These are phyloP conservation scores for Fusarium hainanense DNA, from an alignment of 2,329 filamentous ascomycete species.

Conservation along the genomic window DNA sequence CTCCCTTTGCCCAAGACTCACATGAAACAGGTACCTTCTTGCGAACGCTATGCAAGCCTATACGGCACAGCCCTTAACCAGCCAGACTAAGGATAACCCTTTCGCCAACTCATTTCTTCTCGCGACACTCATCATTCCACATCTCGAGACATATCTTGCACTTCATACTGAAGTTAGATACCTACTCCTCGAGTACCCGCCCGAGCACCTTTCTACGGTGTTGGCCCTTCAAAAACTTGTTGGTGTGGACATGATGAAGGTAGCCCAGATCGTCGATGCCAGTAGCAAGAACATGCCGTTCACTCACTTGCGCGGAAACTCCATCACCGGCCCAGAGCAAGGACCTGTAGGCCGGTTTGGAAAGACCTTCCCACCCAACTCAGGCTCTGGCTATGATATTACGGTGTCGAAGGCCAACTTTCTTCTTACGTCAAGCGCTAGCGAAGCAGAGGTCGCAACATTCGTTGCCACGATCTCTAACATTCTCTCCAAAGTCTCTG, in stretches of 20 bases:
- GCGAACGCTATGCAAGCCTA: constrained; percentile 70
- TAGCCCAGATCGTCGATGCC: constrained; percentile 66
- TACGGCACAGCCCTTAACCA: constrained; percentile 61
- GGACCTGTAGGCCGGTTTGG: constrained; percentile 34
- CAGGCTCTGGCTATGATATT: constrained; percentile 46
- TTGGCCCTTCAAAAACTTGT: constrained; percentile 68
- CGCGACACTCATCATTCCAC: constrained; percentile 68
- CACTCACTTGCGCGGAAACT: constrained; percentile 53
- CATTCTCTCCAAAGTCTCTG: constrained; percentile 48
- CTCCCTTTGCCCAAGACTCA: constrained; percentile 11
- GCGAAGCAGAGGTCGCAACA: constrained; percentile 62
- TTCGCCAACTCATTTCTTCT: constrained; percentile 65
- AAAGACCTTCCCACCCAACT: constrained; percentile 37
- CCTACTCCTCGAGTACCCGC: constrained; percentile 68
- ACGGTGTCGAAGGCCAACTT: constrained; percentile 66
- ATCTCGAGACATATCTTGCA: constrained; percentile 69
- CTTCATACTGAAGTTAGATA: constrained; percentile 64
- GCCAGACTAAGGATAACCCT: constrained; percentile 64
- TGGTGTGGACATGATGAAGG: constrained; percentile 66
- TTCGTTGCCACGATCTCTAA: constrained; percentile 66
- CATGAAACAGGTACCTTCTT: constrained; percentile 64
- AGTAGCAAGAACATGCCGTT: constrained; percentile 54
- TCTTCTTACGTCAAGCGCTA: constrained; percentile 66
- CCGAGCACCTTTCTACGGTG: constrained; percentile 66
- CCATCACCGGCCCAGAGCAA: constrained; percentile 45